phyloP scores from a whole-genome alignment of 768 basidiomycete species.

The Crassisporium funariophilum region DNA sequence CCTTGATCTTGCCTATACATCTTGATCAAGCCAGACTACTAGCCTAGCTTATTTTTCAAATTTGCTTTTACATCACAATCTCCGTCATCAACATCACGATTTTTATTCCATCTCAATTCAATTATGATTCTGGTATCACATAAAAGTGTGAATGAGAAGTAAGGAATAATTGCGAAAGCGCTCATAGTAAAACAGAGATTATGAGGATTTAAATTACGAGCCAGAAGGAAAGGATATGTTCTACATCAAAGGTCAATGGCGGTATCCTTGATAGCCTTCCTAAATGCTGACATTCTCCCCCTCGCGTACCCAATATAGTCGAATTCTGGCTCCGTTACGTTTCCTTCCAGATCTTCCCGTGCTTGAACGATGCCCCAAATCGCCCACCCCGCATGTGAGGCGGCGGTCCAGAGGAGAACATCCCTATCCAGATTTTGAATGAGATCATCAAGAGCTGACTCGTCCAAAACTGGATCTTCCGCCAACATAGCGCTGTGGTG shows the following conservation, averaged over 20 bases:
- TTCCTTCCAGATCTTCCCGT: conserved; percentile 65
- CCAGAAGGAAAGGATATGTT: neutral
- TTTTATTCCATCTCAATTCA: conserved; percentile 48
- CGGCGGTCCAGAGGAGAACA: conserved; percentile 86
- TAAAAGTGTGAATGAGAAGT: neutral
- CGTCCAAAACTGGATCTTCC: conserved; percentile 30
- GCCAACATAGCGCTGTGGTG: conserved; percentile 43
- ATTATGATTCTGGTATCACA: conserved; percentile 31
- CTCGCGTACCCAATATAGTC: conserved; percentile 86
- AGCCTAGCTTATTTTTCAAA: conserved; percentile 35
- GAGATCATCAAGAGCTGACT: conserved; percentile 42
- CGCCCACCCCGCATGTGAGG: conserved; percentile 90
- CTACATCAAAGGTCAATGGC: conserved; percentile 40
- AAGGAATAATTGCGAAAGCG: no score
- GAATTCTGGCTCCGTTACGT: conserved; percentile 71
- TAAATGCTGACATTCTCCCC: conserved; percentile 67
- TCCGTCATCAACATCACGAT: conserved; percentile 41
- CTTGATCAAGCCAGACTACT: conserved; percentile 24
- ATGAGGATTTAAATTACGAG: no score
- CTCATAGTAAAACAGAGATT: no score
- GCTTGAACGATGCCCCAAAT: conserved; percentile 96
- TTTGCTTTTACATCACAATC: conserved; percentile 47
- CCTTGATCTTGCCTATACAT: conserved; percentile 13
- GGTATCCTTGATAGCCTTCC: conserved; percentile 52
- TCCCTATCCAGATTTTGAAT: conserved; percentile 71